These are phyloP conservation scores for Fraxinus baroniana DNA, from an alignment of 305 asterid species.

Conservation along the genomic window DNA sequence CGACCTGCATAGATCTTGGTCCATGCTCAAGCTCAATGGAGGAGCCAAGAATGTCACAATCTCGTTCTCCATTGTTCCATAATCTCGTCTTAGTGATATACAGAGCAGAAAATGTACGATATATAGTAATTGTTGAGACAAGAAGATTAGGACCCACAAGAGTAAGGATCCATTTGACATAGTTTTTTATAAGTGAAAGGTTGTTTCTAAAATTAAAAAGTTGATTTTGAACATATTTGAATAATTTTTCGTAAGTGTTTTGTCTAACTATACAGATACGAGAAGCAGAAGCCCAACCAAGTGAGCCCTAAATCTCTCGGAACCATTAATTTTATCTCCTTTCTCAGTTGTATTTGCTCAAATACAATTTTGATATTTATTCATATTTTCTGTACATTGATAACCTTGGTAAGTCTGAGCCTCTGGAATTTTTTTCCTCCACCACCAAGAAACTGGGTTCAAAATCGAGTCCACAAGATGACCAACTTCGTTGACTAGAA, in stretches of 20 bases:
- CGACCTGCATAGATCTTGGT: neutral
- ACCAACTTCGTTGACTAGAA: neutral
- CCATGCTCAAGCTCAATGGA: neutral
- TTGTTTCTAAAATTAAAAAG: too few relatives aligned
- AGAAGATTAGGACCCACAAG: neutral
- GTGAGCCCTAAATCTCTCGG: constrained; percentile 28
- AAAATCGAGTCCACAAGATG: neutral
- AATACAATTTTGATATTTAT: constrained; percentile 27
- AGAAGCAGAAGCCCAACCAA: neutral
- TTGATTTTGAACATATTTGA: neutral
- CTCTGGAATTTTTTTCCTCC: neutral
- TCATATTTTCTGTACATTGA: neutral
- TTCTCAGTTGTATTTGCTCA: constrained; percentile 65
- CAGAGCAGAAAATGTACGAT: neutral
- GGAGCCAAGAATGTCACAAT: neutral
- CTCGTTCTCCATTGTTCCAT: neutral
- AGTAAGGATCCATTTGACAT: neutral
- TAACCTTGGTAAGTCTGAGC: neutral
- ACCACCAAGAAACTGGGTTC: neutral
- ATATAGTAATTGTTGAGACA: neutral
- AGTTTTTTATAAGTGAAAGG: neutral
- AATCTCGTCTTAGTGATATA: neutral
- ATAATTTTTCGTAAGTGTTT: too few relatives aligned
- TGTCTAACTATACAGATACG: neutral
- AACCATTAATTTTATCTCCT: constrained; percentile 58